Conservation (phyloP, 805 yeast genomes). For the Yamadazyma olivae region DNA sequence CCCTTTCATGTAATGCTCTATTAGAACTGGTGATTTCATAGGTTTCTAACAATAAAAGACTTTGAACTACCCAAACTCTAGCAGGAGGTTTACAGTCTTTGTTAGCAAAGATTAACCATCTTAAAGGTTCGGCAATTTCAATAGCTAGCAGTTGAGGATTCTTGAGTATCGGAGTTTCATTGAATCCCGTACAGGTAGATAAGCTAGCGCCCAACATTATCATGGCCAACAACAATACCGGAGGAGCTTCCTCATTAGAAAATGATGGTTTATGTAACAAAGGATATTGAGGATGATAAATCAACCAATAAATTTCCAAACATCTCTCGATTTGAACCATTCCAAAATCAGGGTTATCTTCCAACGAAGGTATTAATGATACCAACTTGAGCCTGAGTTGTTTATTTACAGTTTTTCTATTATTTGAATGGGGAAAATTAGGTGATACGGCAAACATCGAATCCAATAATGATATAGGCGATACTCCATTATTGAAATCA, state of each 20-base stretch:
- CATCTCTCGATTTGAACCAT: constrained; percentile 15
- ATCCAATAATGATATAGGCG: constrained; percentile 17
- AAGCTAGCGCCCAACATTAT: constrained; percentile 53
- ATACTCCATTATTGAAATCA: constrained; percentile 14
- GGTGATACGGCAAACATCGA: constrained; percentile 18
- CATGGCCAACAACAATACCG: constrained; percentile 51
- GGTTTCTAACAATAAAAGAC: constrained; percentile 63
- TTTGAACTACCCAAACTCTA: constrained; percentile 67
- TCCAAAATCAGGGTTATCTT: constrained; percentile 15
- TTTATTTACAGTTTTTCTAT: constrained; percentile 14
- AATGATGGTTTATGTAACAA: constrained; percentile 61
- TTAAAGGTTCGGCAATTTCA: constrained; percentile 51
- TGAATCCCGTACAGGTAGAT: constrained; percentile 23
- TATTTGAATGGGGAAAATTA: constrained; percentile 16
- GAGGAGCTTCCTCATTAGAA: constrained; percentile 42
- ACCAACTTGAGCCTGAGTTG: constrained; percentile 11
- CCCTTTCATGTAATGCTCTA: constrained; percentile 68
- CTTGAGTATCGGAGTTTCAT: constrained; percentile 11
- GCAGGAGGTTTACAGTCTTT: constrained; percentile 74
- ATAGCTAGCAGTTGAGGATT: constrained; percentile 36
- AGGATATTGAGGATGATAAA: constrained; percentile 56
- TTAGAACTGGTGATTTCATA: constrained; percentile 68
- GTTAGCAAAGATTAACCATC: constrained; percentile 67
- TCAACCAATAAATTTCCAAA: constrained; percentile 48
- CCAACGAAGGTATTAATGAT: constrained; percentile 15